phyloP scores from a whole-genome alignment of 2,329 filamentous ascomycete genomes.

The Plectosphaerella sp. region DNA sequence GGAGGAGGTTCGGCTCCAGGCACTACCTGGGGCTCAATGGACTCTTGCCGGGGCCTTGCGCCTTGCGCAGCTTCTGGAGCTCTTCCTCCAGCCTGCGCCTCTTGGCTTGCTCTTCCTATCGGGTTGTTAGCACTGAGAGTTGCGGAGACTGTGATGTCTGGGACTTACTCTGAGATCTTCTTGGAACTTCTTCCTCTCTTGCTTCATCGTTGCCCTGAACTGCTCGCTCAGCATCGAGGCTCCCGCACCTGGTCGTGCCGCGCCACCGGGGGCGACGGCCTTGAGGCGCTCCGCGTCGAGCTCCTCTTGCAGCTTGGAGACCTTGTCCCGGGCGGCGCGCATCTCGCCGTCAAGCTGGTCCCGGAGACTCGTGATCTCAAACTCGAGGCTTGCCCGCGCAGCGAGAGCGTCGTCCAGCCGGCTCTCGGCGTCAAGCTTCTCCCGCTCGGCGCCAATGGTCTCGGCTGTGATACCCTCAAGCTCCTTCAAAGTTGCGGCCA shows the following conservation, averaged over 20 bases:
- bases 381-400: conserved; percentile 29
- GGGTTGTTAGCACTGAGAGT: conserved; percentile 20
- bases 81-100: conserved; percentile 48
- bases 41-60: conserved; percentile 36
- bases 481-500: conserved; percentile 45
- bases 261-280: conserved; percentile 24
- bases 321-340: conserved; percentile 26
- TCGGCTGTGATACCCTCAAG: conserved; percentile 50
- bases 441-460: conserved; percentile 44
- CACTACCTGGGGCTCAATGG: conserved; percentile 33
- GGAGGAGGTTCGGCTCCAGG: neutral
- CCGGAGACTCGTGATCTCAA: conserved; percentile 29
- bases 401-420: conserved; percentile 36
- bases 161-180: conserved; percentile 45
- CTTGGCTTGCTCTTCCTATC: conserved; percentile 44
- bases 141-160: neutral
- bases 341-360: conserved; percentile 37
- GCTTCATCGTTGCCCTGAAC: conserved; percentile 51
- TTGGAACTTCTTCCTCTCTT: conserved; percentile 53
- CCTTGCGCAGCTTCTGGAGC: conserved; percentile 36
- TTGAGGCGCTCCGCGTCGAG: conserved; percentile 47
- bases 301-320: conserved; percentile 42
- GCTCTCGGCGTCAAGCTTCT: conserved; percentile 41
- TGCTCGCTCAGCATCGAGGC: conserved; percentile 52
- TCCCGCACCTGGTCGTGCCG: conserved; percentile 33